Conservation (phyloP, 2,329 filamentous ascomycete genomes). For the Pestalotiopsis sp. region DNA sequence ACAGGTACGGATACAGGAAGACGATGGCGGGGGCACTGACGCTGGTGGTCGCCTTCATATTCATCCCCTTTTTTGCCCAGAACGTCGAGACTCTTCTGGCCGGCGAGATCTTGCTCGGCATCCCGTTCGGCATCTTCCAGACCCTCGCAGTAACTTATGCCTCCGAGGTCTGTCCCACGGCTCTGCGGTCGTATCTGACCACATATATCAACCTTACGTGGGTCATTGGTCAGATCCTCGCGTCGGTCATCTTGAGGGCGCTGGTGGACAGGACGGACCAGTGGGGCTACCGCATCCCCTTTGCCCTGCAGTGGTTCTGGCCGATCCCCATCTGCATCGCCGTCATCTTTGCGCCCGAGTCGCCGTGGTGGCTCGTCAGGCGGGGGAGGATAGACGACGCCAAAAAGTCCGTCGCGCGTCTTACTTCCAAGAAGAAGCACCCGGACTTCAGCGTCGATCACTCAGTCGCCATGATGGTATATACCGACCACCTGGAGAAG, state of each 20-base stretch:
- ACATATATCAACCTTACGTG: conserved; percentile 13
- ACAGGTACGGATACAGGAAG: conserved; percentile 29
- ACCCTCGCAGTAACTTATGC: conserved; percentile 31
- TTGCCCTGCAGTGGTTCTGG: conserved; percentile 14
- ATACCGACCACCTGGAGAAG: conserved; percentile 12
- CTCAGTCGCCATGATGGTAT: conserved; percentile 12
- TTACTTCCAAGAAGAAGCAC: neutral
- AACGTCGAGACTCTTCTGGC: conserved; percentile 23
- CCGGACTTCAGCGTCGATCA: neutral
- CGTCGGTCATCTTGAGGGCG: conserved; percentile 6
- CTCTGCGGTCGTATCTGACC: conserved; percentile 5
- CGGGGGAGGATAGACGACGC: conserved; percentile 10
- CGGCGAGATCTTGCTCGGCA: conserved; percentile 29
- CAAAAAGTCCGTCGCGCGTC: neutral
- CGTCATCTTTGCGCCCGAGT: conserved; percentile 4
- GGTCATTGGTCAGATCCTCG: conserved; percentile 12
- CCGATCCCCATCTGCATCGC: neutral
- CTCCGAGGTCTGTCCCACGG: neutral
- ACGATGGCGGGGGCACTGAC: conserved; percentile 28
- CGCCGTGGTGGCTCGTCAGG: conserved; percentile 13
- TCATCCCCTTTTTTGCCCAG: conserved; percentile 28
- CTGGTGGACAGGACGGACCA: conserved; percentile 7
- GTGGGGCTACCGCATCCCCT: conserved; percentile 13
- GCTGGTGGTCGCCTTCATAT: conserved; percentile 28
- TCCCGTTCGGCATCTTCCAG: conserved; percentile 32